Evolutionary conservation across 805 yeast species (phyloP).

Genomic region (Lachancea meyersii): DNA sequence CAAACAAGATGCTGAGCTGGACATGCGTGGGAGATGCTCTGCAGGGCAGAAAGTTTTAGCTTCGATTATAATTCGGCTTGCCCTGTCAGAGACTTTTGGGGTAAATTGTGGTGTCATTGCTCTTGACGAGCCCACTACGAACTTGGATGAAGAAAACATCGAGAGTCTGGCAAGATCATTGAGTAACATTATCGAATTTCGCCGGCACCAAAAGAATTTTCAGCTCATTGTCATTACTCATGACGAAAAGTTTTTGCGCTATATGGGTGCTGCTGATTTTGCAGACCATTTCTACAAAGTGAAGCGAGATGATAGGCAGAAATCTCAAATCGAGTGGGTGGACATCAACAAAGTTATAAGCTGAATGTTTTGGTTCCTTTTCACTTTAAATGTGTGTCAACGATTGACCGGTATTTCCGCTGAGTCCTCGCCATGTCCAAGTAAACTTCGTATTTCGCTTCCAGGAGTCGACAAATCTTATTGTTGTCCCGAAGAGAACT

Average conservation of each 20-base stretch:
- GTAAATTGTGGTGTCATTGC: constrained; percentile 93
- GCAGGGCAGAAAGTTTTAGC: constrained; percentile 97
- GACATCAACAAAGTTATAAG: constrained; percentile 36
- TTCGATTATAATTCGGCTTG: constrained; percentile 81
- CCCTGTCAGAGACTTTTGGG: constrained; percentile 94
- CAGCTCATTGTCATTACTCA: constrained; percentile 95
- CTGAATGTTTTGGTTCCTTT: neutral
- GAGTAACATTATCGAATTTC: constrained; percentile 62
- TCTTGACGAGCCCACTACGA: constrained; percentile 96
- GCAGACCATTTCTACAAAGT: constrained; percentile 84
- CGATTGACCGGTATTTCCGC: constrained; percentile 24
- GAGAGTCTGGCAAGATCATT: constrained; percentile 81
- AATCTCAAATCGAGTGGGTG: constrained; percentile 64
- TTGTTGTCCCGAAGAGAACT: neutral
- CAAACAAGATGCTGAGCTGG: constrained; percentile 84
- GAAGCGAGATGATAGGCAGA: constrained; percentile 72
- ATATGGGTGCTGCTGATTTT: constrained; percentile 78
- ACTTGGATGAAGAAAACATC: constrained; percentile 82
- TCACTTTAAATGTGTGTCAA: constrained; percentile 12
- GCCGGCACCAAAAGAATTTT: constrained; percentile 78
- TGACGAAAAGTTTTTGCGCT: constrained; percentile 82
- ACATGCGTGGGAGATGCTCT: constrained; percentile 97
- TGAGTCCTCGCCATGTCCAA: constrained; percentile 36
- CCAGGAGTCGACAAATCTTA: constrained; percentile 13
- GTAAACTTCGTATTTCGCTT: constrained; percentile 21